Evolutionary conservation across 352 stramenopile species (phyloP), one percentile per base, ranked within the genome.

Genomic region (Phytopythium vexans): DNA sequence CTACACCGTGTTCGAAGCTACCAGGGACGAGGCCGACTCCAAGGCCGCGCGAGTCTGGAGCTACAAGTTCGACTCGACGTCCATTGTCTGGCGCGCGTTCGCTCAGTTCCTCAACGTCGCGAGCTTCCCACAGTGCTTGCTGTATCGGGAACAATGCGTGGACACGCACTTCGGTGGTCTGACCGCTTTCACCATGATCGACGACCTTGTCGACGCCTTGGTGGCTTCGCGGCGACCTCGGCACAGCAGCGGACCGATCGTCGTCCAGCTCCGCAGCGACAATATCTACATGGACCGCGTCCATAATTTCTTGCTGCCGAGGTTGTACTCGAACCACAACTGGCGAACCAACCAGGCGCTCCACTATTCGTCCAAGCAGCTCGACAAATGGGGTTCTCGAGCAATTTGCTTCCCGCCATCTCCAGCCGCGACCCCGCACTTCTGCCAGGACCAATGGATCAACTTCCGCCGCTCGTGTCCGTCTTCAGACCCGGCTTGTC

Each of bases 11-110:
- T 58, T 70, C 43, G 44, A 55, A 27, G 32, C 51, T 2, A 67
- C 58, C 3, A 60, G 58, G 15, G 42, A 41, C 7, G 54, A 72
- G 52, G 60, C 64, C 12, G 4, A 7, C 0, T 55, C 14, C 34
- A 21, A 49, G 0, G 68, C 56, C 1, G 56, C 60, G 7, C 49
- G 49, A 3, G 54, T 70, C 1, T 71, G 64, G 68, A 71, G 41
- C 32, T 77, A 77, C 61, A 77, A 77, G 39, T 72, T 60, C 8
- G 68, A 77, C 38, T 70, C 64, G 6, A 72, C 65, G 15, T 77
- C 62, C 0, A 60, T 74, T n/a, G 49, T 40, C 0, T 70, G 57
- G 55, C 65, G 62, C 0, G 62, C 61, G 8, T 72, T 77, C 50
- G 65, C 58, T 16, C 41, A 42, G 2, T 69, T 52, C n/a, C 52